phyloP scores from a whole-genome alignment of 2,329 filamentous ascomycete genomes.

The Fusarium pseudocircinatum region DNA sequence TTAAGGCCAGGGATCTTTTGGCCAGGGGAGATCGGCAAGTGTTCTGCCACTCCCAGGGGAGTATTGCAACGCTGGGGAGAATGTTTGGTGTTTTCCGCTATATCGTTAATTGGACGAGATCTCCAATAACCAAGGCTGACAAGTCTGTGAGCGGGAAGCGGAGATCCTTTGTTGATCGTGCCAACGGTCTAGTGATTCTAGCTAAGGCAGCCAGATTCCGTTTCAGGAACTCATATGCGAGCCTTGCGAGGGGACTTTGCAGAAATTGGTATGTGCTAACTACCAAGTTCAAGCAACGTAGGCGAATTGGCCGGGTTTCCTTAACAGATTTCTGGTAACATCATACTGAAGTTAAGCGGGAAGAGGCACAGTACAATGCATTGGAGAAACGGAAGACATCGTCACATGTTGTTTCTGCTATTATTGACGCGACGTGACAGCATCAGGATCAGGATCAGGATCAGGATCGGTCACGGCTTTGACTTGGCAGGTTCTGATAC shows the following conservation, averaged over 20 bases:
- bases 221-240: conserved; percentile 16
- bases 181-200: background rate
- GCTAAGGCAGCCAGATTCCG: conserved; percentile 10
- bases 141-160: conserved; percentile 18
- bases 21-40: conserved; percentile 18
- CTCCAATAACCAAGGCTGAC: conserved; percentile 11
- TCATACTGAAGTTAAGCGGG: conserved; percentile 7
- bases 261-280: conserved; percentile 9
- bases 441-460: background rate
- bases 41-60: conserved; percentile 16
- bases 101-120: conserved; percentile 15
- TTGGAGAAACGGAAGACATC: background rate
- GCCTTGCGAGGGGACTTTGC: conserved; percentile 7
- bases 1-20: conserved; percentile 29
- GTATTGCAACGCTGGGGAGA: conserved; percentile 21
- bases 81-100: conserved; percentile 29
- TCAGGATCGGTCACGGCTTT: background rate
- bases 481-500: conserved; percentile 17
- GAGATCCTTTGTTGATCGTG: conserved; percentile 29
- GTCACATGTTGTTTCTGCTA: conserved; percentile 17
- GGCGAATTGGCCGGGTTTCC: conserved; percentile 1
- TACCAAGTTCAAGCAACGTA: background rate
- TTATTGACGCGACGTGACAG: conserved; percentile 5
- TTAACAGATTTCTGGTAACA: background rate
- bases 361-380: conserved; percentile 1